These are phyloP conservation scores for Phlebiopsis gigantea DNA, from an alignment of 768 basidiomycete species.

Conservation along the genomic window DNA sequence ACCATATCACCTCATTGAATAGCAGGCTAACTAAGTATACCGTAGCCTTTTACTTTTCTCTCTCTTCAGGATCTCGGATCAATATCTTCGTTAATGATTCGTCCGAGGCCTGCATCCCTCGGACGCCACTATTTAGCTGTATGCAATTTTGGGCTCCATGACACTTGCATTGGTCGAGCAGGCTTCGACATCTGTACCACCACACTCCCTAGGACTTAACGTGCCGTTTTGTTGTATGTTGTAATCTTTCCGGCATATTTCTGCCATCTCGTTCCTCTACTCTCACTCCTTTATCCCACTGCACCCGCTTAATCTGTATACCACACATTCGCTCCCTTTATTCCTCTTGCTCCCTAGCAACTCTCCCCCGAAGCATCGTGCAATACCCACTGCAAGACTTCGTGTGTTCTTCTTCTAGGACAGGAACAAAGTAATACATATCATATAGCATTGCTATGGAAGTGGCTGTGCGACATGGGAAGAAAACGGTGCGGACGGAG, in stretches of 20 bases:
- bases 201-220: not conserved
- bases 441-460: not conserved
- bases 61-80: not conserved
- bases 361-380: not conserved
- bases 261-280: not conserved
- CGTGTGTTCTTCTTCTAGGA: not conserved
- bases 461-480: not conserved
- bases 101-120: not conserved
- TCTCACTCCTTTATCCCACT: not conserved
- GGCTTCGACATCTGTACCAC: slow-evolving; percentile 9
- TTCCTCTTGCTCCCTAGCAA: not conserved
- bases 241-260: not conserved
- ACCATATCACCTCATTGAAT: not conserved
- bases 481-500: not conserved
- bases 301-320: slow-evolving; percentile 2
- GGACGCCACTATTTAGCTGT: not conserved
- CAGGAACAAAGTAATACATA: not conserved
- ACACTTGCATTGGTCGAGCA: slow-evolving; percentile 7
- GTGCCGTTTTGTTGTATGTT: not conserved
- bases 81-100: not conserved
- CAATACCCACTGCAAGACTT: not conserved
- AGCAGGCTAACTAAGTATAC: not conserved
- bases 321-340: not conserved
- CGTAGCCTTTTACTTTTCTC: not conserved
- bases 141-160: not conserved